phyloP scores from a whole-genome alignment of 345 rosid species.

The Toxicodendron radicans region DNA sequence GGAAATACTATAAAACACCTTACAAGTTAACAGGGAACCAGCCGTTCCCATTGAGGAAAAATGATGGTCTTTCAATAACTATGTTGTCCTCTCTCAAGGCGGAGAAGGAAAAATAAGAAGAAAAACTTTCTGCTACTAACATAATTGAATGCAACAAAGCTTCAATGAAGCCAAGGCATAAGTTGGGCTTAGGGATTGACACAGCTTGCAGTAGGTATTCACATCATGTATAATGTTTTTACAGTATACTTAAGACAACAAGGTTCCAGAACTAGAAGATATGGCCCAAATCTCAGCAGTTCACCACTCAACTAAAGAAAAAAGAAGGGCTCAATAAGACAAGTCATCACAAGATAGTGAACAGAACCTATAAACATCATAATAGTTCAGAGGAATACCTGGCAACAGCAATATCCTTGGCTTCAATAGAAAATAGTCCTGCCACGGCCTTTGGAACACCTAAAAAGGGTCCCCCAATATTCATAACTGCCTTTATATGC shows the following conservation, averaged over 20 bases:
- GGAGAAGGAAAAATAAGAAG: background rate
- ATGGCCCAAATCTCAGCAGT: background rate
- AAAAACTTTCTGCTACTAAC: background rate
- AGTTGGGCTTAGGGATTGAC: background rate
- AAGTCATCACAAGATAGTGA: constrained; percentile 12
- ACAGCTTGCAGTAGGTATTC: background rate
- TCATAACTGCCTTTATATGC: constrained; percentile 69
- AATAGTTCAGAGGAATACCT: constrained; percentile 36
- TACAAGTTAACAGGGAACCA: background rate
- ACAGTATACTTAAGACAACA: background rate
- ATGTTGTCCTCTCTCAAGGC: too few relatives aligned
- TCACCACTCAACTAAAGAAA: constrained; percentile 3
- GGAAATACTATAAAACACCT: background rate
- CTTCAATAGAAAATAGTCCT: constrained; percentile 61
- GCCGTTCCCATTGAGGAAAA: background rate
- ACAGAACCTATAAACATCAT: background rate
- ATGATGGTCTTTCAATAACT: background rate
- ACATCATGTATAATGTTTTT: background rate
- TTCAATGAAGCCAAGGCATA: background rate
- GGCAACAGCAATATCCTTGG: constrained; percentile 61
- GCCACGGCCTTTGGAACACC: constrained; percentile 61
- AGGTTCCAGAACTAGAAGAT: too few relatives aligned
- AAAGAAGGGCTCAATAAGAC: background rate
- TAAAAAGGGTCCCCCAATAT: constrained; percentile 72
- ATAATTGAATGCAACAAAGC: background rate